phyloP scores from a whole-genome alignment of 768 basidiomycete species.

The Mycena latifolia region DNA sequence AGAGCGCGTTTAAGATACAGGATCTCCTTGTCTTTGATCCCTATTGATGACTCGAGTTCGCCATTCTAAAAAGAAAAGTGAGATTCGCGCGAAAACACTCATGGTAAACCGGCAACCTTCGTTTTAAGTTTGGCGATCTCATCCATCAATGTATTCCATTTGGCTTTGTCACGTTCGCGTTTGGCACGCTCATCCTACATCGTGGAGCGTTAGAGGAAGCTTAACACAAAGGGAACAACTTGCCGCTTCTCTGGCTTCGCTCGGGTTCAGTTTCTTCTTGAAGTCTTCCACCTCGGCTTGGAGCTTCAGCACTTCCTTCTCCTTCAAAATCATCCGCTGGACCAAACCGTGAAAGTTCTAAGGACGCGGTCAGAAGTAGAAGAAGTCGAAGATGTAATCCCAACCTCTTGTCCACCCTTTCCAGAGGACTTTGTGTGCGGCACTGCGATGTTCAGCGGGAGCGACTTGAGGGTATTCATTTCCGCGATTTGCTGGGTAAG shows the following conservation, averaged over 20 bases:
- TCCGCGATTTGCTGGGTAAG: conserved; percentile 76
- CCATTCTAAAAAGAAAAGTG: conserved; percentile 54
- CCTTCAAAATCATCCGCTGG: conserved; percentile 85
- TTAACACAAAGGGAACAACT: conserved; percentile 37
- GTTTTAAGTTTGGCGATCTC: conserved; percentile 80
- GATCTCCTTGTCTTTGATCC: conserved; percentile 78
- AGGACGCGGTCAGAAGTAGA: not conserved
- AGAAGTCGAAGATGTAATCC: conserved; percentile 33
- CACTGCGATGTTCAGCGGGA: conserved; percentile 53
- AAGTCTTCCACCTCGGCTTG: no score
- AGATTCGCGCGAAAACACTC: not conserved
- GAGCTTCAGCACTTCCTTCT: conserved; percentile 86
- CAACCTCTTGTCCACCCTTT: conserved; percentile 70
- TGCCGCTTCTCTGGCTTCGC: conserved; percentile 71
- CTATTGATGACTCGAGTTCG: conserved; percentile 69
- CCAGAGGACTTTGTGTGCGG: conserved; percentile 55
- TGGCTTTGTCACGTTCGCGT: conserved; percentile 80
- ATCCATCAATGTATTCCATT: conserved; percentile 77
- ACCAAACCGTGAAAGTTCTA: conserved; percentile 81
- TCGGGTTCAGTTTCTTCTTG: conserved; percentile 78
- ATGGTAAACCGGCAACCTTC: conserved; percentile 60
- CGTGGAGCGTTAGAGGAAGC: not conserved
- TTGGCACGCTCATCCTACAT: conserved; percentile 73
- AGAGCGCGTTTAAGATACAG: conserved; percentile 86
- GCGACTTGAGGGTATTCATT: conserved; percentile 71